A percentile compares a stretch with the other conserved stretches of the same genome.
These are phyloP conservation scores for Eucalyptus sp. DNA, from an alignment of 345 rosid genomes.

Conservation along the genomic window DNA sequence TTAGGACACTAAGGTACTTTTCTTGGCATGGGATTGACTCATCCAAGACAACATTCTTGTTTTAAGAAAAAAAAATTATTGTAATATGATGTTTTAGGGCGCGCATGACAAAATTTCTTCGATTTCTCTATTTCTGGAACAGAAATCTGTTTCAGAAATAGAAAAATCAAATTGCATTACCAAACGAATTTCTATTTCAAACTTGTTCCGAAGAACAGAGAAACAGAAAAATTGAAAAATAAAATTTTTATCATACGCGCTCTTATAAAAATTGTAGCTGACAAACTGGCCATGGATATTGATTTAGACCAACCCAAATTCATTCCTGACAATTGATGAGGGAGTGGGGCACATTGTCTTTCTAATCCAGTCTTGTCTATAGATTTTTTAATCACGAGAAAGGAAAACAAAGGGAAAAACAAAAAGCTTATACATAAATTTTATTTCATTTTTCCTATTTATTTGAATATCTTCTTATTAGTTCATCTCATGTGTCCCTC, in stretches of 20 bases:
- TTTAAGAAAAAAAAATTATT: not conserved
- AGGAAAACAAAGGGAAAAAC: not conserved
- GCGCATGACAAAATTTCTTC: too few relatives aligned
- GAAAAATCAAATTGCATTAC: too few relatives aligned
- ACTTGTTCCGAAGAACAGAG: too few relatives aligned
- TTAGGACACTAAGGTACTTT: not conserved
- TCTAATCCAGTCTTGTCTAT: not conserved
- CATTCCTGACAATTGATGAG: not conserved
- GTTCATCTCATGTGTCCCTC: not conserved
- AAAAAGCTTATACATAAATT: not conserved
- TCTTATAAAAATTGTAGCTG: not conserved
- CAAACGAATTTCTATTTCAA: too few relatives aligned
- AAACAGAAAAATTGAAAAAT: too few relatives aligned
- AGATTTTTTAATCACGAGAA: not conserved
- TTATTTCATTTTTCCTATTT: not conserved
- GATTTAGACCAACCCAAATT: not conserved
- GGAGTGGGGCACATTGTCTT: not conserved
- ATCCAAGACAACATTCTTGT: not conserved
- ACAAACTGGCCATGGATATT: not conserved
- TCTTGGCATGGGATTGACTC: not conserved
- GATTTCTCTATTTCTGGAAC: too few relatives aligned
- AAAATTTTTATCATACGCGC: too few relatives aligned
- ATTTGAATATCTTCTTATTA: not conserved
- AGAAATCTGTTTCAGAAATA: too few relatives aligned
- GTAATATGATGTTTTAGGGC: not conserved